Percentiles rank a stretch among this genome's conserved stretches.
Conservation (phyloP, 257 asterid genomes). For the Voacanga thouarsii region DNA sequence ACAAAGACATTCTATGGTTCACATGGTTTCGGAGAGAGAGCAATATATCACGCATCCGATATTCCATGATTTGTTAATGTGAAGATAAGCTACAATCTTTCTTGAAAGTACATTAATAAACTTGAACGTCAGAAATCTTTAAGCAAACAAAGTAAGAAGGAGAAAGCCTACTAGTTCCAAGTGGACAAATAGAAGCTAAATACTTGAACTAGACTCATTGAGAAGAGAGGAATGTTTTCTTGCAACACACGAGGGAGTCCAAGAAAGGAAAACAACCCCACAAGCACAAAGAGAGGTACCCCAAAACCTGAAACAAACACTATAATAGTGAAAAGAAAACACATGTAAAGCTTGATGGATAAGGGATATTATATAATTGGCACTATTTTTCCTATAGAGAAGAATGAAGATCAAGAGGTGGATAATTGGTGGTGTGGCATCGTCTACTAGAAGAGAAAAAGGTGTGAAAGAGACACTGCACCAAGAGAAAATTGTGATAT, state of each 20-base stretch:
- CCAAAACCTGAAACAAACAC: slow-evolving; percentile 2
- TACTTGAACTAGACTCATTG: slow-evolving; percentile 30
- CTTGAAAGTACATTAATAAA: background rate
- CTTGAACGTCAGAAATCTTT: background rate
- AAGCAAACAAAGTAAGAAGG: background rate
- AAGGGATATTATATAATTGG: slow-evolving; percentile 7
- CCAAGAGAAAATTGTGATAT: slow-evolving; percentile 44
- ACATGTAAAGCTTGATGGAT: slow-evolving; percentile 10
- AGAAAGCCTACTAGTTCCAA: slow-evolving; percentile 3
- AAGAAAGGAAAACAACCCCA: slow-evolving; percentile 3
- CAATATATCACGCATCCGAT: too few species aligned
- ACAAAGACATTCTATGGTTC: background rate
- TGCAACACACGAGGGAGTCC: slow-evolving; percentile 27
- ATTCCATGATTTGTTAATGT: background rate
- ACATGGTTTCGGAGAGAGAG: background rate
- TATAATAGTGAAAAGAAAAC: background rate
- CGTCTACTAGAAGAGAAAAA: slow-evolving; percentile 48
- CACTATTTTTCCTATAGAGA: background rate
- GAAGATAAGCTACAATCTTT: background rate
- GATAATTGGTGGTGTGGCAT: slow-evolving; percentile 43
- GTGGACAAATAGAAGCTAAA: slow-evolving; percentile 17
- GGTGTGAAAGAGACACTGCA: slow-evolving; percentile 52
- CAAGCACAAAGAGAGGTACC: background rate
- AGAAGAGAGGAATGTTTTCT: slow-evolving; percentile 26
- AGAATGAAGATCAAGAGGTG: slow-evolving; percentile 23